These are phyloP conservation scores for Lathyrus tuberosus DNA, from an alignment of 306 rosid species.

Conservation along the genomic window DNA sequence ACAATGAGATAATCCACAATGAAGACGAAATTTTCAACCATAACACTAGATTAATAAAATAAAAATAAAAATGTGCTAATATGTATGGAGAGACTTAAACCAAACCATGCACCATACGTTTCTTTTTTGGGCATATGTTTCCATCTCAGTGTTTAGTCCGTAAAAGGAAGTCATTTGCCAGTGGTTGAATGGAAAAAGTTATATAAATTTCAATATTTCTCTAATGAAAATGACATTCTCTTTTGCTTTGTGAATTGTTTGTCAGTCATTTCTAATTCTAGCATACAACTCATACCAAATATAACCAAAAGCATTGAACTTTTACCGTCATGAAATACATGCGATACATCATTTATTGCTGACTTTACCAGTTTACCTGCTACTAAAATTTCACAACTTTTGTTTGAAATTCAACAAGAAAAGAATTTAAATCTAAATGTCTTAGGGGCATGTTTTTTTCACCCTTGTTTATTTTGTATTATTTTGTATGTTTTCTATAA, in stretches of 20 bases:
- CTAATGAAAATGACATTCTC: background rate
- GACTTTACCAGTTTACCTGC: background rate
- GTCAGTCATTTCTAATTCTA: no score
- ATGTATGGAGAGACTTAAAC: no score
- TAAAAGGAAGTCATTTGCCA: background rate
- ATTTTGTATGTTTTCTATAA: slow-evolving; percentile 23
- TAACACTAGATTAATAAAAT: no score
- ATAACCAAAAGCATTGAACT: no score
- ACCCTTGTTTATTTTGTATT: slow-evolving; percentile 19
- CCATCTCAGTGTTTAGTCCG: background rate
- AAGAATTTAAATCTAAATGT: slow-evolving; percentile 55
- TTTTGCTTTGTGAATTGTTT: no score
- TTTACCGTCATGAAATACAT: no score
- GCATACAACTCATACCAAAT: background rate
- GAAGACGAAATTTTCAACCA: no score
- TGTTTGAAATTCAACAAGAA: slow-evolving; percentile 52
- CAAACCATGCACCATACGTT: background rate
- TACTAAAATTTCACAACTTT: slow-evolving; percentile 36
- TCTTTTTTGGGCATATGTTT: slow-evolving; percentile 2
- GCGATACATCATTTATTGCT: no score
- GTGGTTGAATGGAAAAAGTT: background rate
- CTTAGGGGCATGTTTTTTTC: slow-evolving; percentile 1
- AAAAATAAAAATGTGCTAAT: no score
- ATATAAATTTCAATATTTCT: background rate
- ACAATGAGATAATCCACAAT: no score